These are phyloP conservation scores for Recurvomyces mirabilis DNA, from an alignment of 495 filamentous ascomycete genomes.

Conservation along the genomic window DNA sequence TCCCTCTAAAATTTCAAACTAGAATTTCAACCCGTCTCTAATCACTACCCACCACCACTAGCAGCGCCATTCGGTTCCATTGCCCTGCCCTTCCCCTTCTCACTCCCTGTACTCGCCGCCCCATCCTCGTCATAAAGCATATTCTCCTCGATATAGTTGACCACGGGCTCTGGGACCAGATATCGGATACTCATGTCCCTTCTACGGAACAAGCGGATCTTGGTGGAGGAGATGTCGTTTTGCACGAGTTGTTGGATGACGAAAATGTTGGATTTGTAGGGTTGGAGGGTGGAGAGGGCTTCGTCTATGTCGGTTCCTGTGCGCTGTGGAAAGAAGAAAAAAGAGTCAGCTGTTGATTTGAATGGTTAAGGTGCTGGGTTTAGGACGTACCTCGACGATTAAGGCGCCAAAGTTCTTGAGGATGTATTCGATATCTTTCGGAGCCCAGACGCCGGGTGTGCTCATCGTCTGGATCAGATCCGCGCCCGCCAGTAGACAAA, in stretches of 20 bases:
- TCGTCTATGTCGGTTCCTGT: constrained; percentile 83
- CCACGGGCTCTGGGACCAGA: constrained; percentile 53
- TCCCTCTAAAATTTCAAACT: too few species aligned
- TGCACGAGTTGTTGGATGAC: constrained; percentile 82
- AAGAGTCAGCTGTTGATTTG: neutral
- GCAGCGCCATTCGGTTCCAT: too few species aligned
- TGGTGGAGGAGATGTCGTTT: constrained; percentile 82
- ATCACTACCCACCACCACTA: too few species aligned
- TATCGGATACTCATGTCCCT: constrained; percentile 70
- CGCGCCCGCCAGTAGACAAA: constrained; percentile 65
- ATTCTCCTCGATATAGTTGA: constrained; percentile 68
- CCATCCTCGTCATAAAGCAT: constrained; percentile 60
- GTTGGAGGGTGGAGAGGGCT: constrained; percentile 35
- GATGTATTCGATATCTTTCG: constrained; percentile 75
- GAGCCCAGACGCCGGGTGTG: constrained; percentile 63
- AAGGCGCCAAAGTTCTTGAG: constrained; percentile 78
- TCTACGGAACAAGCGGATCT: constrained; percentile 72
- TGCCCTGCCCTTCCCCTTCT: constrained; percentile 20
- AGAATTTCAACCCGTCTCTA: too few species aligned
- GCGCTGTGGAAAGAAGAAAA: constrained; percentile 42
- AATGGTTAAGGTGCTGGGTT: neutral
- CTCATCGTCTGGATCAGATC: constrained; percentile 61
- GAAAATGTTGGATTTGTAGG: constrained; percentile 68
- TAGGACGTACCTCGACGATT: constrained; percentile 45
- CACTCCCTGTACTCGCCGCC: constrained; percentile 24